Evolutionary conservation across 148 eudicot species (phyloP).

Genomic region (Rhododendron williamsianum): DNA sequence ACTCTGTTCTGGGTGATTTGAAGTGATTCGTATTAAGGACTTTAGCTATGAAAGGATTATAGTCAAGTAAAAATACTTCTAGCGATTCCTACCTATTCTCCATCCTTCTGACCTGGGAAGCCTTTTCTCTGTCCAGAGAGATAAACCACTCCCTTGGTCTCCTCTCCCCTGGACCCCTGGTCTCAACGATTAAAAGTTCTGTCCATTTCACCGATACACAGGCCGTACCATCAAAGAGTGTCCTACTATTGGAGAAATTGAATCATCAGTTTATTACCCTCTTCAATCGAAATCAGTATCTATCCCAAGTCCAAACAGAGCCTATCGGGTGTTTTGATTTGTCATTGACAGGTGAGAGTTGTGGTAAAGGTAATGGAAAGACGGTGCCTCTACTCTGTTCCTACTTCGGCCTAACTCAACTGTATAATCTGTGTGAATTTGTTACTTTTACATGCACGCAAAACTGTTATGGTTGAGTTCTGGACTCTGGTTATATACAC

Average conservation of each 20-base stretch:
- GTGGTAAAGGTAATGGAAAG: no score
- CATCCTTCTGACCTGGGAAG: no score
- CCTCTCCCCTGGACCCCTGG: no score
- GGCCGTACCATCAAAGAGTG: no score
- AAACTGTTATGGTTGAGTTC: not conserved
- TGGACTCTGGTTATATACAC: not conserved
- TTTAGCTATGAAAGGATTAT: no score
- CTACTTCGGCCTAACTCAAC: not conserved
- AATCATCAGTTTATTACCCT: not conserved
- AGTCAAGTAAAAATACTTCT: no score
- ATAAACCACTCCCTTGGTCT: no score
- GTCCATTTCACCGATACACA: no score
- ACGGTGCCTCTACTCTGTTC: not conserved
- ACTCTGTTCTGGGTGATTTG: not conserved
- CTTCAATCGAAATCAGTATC: not conserved
- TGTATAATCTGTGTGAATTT: not conserved
- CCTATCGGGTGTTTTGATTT: not conserved
- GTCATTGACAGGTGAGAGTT: not conserved
- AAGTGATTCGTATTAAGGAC: not conserved
- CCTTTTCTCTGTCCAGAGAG: no score
- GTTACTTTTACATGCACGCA: not conserved
- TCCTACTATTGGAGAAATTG: no score
- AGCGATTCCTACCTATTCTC: no score
- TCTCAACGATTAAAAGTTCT: no score
- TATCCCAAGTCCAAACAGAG: not conserved